Evolutionary conservation across 2,329 filamentous ascomycete species (phyloP).

Genomic region (Monosporascus sp.): DNA sequence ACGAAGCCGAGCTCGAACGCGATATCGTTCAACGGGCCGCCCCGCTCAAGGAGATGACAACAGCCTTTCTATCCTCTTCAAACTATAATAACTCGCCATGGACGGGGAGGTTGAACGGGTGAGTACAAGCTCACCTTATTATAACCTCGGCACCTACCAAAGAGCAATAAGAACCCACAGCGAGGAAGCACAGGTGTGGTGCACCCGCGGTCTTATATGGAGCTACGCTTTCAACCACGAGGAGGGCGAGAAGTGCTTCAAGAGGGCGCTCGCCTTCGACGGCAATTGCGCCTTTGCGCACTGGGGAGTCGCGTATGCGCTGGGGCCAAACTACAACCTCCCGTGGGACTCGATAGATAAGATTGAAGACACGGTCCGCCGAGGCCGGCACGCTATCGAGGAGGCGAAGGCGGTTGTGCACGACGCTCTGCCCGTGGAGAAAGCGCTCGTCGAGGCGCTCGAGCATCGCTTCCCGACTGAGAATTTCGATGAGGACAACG

Average conservation of each 20-base stretch:
- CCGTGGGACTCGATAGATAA: slow-evolving; percentile 70
- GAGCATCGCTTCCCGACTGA: slow-evolving; percentile 54
- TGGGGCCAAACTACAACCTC: slow-evolving; percentile 74
- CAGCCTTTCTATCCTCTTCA: background rate
- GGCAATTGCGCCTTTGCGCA: slow-evolving; percentile 54
- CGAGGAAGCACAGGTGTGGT: slow-evolving; percentile 57
- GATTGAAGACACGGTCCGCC: slow-evolving; percentile 41
- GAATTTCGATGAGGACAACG: slow-evolving; percentile 41
- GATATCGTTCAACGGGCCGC: no score
- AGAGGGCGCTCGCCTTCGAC: slow-evolving; percentile 51
- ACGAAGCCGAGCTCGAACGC: no score
- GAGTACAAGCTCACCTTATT: slow-evolving; percentile 34
- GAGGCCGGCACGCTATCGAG: slow-evolving; percentile 39
- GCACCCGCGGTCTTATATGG: slow-evolving; percentile 68
- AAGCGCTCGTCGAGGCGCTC: slow-evolving; percentile 58
- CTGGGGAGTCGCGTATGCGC: slow-evolving; percentile 65
- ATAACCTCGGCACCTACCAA: slow-evolving; percentile 56
- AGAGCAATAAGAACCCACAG: slow-evolving; percentile 50
- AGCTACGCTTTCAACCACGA: slow-evolving; percentile 72
- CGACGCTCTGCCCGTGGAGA: slow-evolving; percentile 46
- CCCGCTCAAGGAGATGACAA: no score
- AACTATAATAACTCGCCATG: background rate
- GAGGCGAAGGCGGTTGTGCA: slow-evolving; percentile 35
- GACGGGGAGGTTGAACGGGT: background rate
- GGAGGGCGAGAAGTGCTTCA: slow-evolving; percentile 61